Evolutionary conservation across 805 yeast species (phyloP).

Genomic region (Candida nanaspora): DNA sequence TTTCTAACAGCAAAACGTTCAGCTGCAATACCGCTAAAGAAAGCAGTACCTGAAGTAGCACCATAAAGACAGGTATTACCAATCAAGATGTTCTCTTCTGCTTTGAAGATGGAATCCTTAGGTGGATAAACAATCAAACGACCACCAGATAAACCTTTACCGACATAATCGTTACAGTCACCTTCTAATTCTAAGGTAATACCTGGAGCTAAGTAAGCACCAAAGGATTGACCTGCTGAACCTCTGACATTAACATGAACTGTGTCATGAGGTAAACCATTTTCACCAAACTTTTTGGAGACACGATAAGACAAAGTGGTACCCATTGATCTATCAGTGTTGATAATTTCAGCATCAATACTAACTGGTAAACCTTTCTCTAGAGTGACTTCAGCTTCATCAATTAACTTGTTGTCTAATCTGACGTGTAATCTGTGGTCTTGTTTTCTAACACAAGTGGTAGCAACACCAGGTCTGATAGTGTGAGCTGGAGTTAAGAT

Average conservation of each 20-base stretch:
- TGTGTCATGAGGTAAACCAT: conserved; percentile 92
- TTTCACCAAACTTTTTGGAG: conserved; percentile 88
- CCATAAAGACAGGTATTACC: conserved; percentile 98
- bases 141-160: conserved; percentile 96
- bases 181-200: conserved; percentile 93
- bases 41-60: conserved; percentile 92
- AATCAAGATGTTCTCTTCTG: conserved; percentile 92
- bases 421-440: conserved; percentile 91
- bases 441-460: conserved; percentile 85
- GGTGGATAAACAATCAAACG: conserved; percentile 90
- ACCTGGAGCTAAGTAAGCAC: conserved; percentile 96
- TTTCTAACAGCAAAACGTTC: conserved; percentile 98
- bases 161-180: conserved; percentile 97
- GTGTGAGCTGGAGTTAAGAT: conserved; percentile 95
- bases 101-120: conserved; percentile 71
- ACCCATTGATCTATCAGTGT: conserved; percentile 95
- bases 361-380: conserved; percentile 95
- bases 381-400: conserved; percentile 91
- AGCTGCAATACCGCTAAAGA: conserved; percentile 95
- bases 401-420: conserved; percentile 90
- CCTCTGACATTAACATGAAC: conserved; percentile 88
- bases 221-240: conserved; percentile 97
- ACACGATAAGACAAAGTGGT: conserved; percentile 91
- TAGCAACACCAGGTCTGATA: conserved; percentile 94
- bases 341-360: conserved; percentile 86